Percentiles rank a stretch among this genome's conserved stretches.
Evolutionary conservation across 78 protist genomes (phyloP).

Genomic region (Dictyostelium citrinum): DNA sequence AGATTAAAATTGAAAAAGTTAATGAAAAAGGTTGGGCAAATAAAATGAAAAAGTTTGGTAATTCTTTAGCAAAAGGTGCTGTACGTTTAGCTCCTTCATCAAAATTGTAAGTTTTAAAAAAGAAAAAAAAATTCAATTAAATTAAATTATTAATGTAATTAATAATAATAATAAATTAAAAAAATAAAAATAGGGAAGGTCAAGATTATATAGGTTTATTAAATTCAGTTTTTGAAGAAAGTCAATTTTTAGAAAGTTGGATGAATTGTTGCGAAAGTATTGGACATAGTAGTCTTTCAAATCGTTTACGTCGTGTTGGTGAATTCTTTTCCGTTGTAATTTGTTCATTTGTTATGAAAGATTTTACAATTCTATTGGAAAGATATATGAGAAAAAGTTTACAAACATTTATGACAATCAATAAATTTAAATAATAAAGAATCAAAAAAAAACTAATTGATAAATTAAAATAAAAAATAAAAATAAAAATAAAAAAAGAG

Average conservation of each 20-base stretch:
- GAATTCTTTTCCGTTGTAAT: slow-evolving; percentile 70
- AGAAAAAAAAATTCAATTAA: too few species aligned
- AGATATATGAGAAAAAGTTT: slow-evolving; percentile 68
- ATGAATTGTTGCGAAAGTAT: slow-evolving; percentile 60
- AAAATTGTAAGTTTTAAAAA: slow-evolving; percentile 46
- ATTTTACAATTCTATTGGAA: slow-evolving; percentile 56
- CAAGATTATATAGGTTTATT: slow-evolving; percentile 65
- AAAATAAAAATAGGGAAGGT: slow-evolving; percentile 8
- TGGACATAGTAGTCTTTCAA: slow-evolving; percentile 29
- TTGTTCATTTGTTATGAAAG: slow-evolving; percentile 77
- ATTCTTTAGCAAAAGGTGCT: slow-evolving; percentile 64
- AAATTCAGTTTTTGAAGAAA: slow-evolving; percentile 69
- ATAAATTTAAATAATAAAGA: not conserved
- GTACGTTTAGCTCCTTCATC: slow-evolving; percentile 72
- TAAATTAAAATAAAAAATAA: too few species aligned
- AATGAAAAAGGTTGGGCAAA: slow-evolving; percentile 73
- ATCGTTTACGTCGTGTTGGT: slow-evolving; percentile 36
- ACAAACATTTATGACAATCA: slow-evolving; percentile 33
- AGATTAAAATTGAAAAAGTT: slow-evolving; percentile 66
- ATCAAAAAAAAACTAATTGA: not conserved
- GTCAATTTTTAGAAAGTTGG: slow-evolving; percentile 78
- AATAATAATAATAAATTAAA: too few species aligned
- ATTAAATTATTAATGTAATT: too few species aligned
- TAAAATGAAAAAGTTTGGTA: slow-evolving; percentile 66
- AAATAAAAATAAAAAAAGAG: too few species aligned